Evolutionary conservation across 2,329 filamentous ascomycete genomes (phyloP).

Genomic region (Beauveria australis): DNA sequence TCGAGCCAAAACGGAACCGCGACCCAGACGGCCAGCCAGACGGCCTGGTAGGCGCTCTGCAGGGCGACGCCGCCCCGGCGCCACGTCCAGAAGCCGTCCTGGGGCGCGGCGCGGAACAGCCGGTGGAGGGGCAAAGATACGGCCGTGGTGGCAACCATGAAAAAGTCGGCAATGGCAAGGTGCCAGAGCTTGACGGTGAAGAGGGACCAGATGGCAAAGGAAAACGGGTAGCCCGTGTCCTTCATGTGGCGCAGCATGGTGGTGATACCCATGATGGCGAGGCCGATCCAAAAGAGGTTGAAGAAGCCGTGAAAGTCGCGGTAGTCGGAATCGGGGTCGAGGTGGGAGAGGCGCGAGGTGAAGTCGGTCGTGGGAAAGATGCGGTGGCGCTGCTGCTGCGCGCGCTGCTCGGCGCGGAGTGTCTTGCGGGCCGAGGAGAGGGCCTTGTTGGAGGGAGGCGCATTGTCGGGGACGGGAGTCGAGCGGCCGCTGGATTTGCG

Average conservation of each 20-base stretch:
- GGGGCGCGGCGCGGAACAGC: conserved; percentile 46
- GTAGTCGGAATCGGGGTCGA: conserved; percentile 87
- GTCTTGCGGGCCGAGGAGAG: conserved; percentile 80
- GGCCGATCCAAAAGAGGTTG: conserved; percentile 93
- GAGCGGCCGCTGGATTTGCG: conserved; percentile 52
- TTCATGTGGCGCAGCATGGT: conserved; percentile 89
- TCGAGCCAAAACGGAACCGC: conserved; percentile 72
- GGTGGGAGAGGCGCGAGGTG: conserved; percentile 83
- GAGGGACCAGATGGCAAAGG: conserved; percentile 78
- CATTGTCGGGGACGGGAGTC: conserved; percentile 79
- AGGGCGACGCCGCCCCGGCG: conserved; percentile 65
- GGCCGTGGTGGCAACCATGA: conserved; percentile 74
- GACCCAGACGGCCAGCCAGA: conserved; percentile 79
- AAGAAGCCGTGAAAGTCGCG: conserved; percentile 96
- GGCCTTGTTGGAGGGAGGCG: conserved; percentile 82
- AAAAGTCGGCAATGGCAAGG: conserved; percentile 69
- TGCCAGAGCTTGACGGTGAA: conserved; percentile 88
- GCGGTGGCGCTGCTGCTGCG: conserved; percentile 39
- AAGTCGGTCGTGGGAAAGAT: conserved; percentile 93
- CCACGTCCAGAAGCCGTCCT: conserved; percentile 59
- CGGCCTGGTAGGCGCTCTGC: conserved; percentile 72
- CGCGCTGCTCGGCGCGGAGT: conserved; percentile 66
- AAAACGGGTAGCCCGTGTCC: conserved; percentile 81
- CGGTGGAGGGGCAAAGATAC: conserved; percentile 67
- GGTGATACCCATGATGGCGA: conserved; percentile 94